These are phyloP conservation scores for Blastomyces gilchristii DNA, from an alignment of 2,329 filamentous ascomycete genomes.

Conservation along the genomic window DNA sequence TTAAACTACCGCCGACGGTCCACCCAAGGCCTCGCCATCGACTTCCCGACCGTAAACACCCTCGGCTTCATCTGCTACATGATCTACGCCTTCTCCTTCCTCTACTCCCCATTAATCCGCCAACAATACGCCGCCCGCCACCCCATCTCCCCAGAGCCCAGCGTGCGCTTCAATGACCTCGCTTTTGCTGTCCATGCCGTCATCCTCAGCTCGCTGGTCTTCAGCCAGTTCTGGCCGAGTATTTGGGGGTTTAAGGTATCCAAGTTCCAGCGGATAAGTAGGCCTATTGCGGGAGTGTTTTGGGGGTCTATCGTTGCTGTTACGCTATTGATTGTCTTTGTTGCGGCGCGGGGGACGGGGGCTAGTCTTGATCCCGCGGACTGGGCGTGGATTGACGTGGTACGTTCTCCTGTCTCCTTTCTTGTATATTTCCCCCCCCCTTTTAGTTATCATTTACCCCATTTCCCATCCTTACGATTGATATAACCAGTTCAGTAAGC, in stretches of 20 bases:
- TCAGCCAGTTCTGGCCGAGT: slow-evolving; percentile 61
- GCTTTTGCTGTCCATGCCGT: slow-evolving; percentile 76
- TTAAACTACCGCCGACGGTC: slow-evolving; percentile 67
- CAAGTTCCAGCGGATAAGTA: slow-evolving; percentile 43
- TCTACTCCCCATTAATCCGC: slow-evolving; percentile 68
- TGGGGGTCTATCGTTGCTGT: slow-evolving; percentile 52
- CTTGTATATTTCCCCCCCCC: not conserved
- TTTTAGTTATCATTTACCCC: not conserved
- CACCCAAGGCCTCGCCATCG: slow-evolving; percentile 74
- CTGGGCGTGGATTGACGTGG: slow-evolving; percentile 58
- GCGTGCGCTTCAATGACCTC: slow-evolving; percentile 82
- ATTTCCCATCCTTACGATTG: too few species aligned
- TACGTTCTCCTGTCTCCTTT: slow-evolving; percentile 25
- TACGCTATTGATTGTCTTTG: slow-evolving; percentile 30
- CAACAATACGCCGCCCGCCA: slow-evolving; percentile 76
- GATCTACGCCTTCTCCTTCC: slow-evolving; percentile 62
- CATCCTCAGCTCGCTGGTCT: slow-evolving; percentile 59
- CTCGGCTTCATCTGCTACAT: slow-evolving; percentile 58
- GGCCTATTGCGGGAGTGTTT: slow-evolving; percentile 58
- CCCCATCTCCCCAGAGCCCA: slow-evolving; percentile 60
- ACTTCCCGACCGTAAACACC: slow-evolving; percentile 67
- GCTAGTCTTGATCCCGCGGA: slow-evolving; percentile 37
- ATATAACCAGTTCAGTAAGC: not conserved
- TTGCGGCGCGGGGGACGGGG: slow-evolving; percentile 33
- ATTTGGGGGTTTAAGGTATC: slow-evolving; percentile 67